phyloP scores from a whole-genome alignment of 208 protist genomes.

The Leishmania martiniquensis region DNA sequence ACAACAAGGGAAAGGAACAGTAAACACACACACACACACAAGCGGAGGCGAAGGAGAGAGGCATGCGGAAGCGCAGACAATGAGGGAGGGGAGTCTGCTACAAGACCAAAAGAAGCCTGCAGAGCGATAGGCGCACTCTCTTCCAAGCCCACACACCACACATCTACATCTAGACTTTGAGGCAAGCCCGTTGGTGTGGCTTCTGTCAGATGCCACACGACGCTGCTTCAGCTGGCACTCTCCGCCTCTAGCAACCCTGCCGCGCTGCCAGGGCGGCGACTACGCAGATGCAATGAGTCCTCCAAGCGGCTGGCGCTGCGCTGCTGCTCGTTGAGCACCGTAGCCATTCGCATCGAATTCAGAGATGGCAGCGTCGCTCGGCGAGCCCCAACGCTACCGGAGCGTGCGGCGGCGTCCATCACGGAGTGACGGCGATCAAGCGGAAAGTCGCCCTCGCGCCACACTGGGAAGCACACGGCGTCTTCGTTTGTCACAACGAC shows the following conservation, averaged over 20 bases:
- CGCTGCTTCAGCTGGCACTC: slow-evolving; percentile 12
- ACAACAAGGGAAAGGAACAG: too few species aligned
- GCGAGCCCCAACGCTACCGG: slow-evolving; percentile 15
- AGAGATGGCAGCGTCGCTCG: slow-evolving; percentile 17
- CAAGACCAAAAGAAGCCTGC: too few species aligned
- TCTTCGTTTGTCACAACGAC: slow-evolving; percentile 40
- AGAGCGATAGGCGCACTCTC: not conserved
- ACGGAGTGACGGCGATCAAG: slow-evolving; percentile 31
- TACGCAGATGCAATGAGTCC: slow-evolving; percentile 19
- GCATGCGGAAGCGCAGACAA: not conserved
- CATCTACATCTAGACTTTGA: too few species aligned
- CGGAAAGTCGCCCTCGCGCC: slow-evolving; percentile 72
- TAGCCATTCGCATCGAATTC: slow-evolving; percentile 10
- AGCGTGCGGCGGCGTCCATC: slow-evolving; percentile 7
- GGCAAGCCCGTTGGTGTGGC: not conserved
- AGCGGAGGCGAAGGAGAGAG: too few species aligned
- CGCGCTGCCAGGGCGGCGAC: slow-evolving; percentile 6
- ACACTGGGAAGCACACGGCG: slow-evolving; percentile 52
- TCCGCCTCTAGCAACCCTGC: slow-evolving; percentile 15
- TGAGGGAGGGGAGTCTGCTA: too few species aligned
- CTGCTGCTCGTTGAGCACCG: slow-evolving; percentile 24
- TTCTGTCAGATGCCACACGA: slow-evolving; percentile 4
- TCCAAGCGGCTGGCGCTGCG: slow-evolving; percentile 7
- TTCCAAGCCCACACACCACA: not conserved
- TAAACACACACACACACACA: too few species aligned